phyloP scores from a whole-genome alignment of 1,284 basidiomycete genomes.

The Chondrostereum purpureum region DNA sequence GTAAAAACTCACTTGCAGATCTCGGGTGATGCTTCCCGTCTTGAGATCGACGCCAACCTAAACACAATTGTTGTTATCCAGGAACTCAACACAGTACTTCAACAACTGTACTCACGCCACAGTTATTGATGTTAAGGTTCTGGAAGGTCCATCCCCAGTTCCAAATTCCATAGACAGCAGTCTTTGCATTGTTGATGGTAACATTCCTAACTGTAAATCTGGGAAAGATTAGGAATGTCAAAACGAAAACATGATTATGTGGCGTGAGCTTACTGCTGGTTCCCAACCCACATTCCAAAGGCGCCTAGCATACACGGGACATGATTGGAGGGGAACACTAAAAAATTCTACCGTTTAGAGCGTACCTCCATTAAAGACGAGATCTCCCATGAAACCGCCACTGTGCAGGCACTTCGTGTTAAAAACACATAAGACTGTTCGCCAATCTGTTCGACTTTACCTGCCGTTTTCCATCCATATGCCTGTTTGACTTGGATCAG shows the following conservation, averaged over 20 bases:
- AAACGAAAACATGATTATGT: background rate
- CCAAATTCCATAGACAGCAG: slow-evolving; percentile 29
- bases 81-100: no score
- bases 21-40: slow-evolving; percentile 37
- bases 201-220: slow-evolving; percentile 50
- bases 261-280: slow-evolving; percentile 36
- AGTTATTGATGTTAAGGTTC: slow-evolving; percentile 43
- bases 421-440: no score
- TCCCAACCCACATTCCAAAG: slow-evolving; percentile 45
- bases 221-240: background rate
- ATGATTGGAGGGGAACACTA: no score
- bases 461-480: slow-evolving; percentile 37
- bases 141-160: slow-evolving; percentile 48
- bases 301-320: no score
- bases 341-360: no score
- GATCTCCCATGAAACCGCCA: slow-evolving; percentile 55
- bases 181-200: slow-evolving; percentile 40
- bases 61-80: slow-evolving; percentile 34
- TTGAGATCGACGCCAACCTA: slow-evolving; percentile 39
- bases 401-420: no score
- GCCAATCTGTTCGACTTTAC: no score
- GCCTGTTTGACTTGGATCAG: slow-evolving; percentile 20
- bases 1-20: slow-evolving; percentile 23
- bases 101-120: slow-evolving; percentile 21
- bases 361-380: slow-evolving; percentile 42